These are phyloP conservation scores for Plantago elongata DNA, from an alignment of 257 asterid genomes.

Conservation along the genomic window DNA sequence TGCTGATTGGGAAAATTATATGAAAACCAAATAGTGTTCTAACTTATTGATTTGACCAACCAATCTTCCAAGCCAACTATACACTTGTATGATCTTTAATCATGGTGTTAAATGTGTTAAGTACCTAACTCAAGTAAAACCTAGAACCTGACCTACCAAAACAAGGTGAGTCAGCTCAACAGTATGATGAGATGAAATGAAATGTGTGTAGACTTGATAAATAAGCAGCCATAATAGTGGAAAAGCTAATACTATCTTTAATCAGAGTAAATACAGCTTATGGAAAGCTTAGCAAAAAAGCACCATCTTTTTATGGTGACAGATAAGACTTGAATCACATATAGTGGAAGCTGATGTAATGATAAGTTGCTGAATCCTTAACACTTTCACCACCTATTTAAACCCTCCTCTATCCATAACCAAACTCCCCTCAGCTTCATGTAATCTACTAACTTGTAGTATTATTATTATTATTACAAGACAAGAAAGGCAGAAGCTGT, in stretches of 20 bases:
- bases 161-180: too few relatives aligned
- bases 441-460: not conserved
- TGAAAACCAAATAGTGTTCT: too few relatives aligned
- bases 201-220: not conserved
- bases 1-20: not conserved
- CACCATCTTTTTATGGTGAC: not conserved
- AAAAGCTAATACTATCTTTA: not conserved
- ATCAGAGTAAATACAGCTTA: not conserved
- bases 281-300: not conserved
- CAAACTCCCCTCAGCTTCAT: not conserved
- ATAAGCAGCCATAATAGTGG: not conserved
- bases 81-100: too few relatives aligned
- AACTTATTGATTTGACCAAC: too few relatives aligned
- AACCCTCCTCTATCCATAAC: conserved; percentile 1
- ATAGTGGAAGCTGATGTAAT: conserved; percentile 14
- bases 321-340: not conserved
- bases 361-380: not conserved
- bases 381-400: conserved; percentile 1
- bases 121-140: too few relatives aligned
- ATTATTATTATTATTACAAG: not conserved
- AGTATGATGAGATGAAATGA: too few relatives aligned
- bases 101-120: too few relatives aligned
- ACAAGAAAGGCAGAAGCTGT: not conserved
- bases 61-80: too few relatives aligned
- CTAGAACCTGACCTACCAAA: too few relatives aligned